phyloP scores from a whole-genome alignment of 495 filamentous ascomycete genomes.

The Penicillium tannophilum region DNA sequence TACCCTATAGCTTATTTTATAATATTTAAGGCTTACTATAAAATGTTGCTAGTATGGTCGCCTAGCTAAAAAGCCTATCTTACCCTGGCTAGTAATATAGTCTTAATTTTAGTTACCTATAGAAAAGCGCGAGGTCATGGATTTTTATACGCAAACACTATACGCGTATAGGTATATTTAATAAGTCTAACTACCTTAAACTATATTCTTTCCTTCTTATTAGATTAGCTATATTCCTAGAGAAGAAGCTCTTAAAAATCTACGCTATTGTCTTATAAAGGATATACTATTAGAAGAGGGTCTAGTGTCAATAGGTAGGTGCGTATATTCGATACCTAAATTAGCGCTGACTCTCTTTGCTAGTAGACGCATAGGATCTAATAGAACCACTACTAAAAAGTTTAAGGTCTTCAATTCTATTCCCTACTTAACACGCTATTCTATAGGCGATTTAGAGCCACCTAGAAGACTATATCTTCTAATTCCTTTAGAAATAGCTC shows the following conservation, averaged over 20 bases:
- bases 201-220: not conserved
- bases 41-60: not conserved
- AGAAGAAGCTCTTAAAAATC: not conserved
- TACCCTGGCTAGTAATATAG: not conserved
- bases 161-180: not conserved
- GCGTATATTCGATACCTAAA: not conserved
- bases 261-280: not conserved
- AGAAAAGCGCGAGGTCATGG: not conserved
- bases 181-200: not conserved
- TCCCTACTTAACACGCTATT: not conserved
- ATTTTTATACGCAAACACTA: not conserved
- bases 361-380: not conserved
- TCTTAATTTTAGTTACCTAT: not conserved
- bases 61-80: not conserved
- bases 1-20: not conserved
- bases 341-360: not conserved
- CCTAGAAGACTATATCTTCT: not conserved
- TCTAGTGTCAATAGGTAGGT: not conserved
- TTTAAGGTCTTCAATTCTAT: not conserved
- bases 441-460: not conserved
- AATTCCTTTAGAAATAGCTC: not conserved
- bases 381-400: not conserved
- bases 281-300: not conserved
- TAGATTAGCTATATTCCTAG: not conserved
- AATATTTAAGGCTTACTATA: not conserved